Base-by-base conservation (phyloP, 805 yeast species). In the Candida pseudoglaebosa region DNA sequence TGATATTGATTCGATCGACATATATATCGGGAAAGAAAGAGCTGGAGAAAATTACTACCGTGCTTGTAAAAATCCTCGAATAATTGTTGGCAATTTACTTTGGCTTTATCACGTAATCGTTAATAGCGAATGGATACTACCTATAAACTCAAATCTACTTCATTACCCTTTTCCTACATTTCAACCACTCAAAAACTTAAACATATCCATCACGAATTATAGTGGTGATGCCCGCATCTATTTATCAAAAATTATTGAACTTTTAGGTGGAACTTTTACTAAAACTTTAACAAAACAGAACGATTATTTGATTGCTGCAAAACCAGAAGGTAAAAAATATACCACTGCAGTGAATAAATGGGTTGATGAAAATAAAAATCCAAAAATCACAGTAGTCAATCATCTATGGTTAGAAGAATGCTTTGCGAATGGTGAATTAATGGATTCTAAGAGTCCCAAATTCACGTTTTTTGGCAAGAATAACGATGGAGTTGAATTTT, bases 321-420 rank as follows among this genome's bases (percentile, higher is more conserved):
- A 70, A 24, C 72, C 84, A 0, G 55, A 54, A 12, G 97, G 99
- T 2, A 76, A 73, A 40, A 91, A 91, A 60, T 87, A 75, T 51
- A 74, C 72, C 8, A 87, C 89, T 13, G 95, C 93, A 0, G 54
- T 66, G 24, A 39, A 43, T 5, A 71, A 72, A 44, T 89, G 96
- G 96, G 48, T 59, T 2, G 50, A 49, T 24, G 62, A 39, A 7
- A 37, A 49, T 24, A 56, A 54, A 0, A 34, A 46, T 5, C 60
- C 57, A 0, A 41, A 43, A 4, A 56, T 86, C 16, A 70, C 71
- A 21, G 67, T 83, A 2, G 80, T 86, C 1, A 89, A 84, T 52
- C 96, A 88, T 59, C 53, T 81, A 10, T 91, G 99, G 99, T 60
- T 91, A 10, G 98, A 91, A 53, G 90, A 85, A 39, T 75, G 88